Evolutionary conservation across 495 filamentous ascomycete species (phyloP).

Genomic region (Gamarada debralockiae): DNA sequence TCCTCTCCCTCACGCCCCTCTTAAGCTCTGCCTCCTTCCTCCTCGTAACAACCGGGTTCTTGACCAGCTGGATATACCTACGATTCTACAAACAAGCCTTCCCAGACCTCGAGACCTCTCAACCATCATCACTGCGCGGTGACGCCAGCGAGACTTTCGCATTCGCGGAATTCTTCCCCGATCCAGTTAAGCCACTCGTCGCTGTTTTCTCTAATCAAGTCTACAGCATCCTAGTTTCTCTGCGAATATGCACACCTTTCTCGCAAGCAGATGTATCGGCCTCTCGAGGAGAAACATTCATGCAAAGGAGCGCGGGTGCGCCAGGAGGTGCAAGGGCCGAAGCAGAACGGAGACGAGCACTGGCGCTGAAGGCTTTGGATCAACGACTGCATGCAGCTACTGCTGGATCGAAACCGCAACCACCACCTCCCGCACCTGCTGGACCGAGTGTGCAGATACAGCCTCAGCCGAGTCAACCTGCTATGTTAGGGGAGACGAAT

Average conservation of each 20-base stretch:
- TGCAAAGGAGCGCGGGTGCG: conserved; percentile 56
- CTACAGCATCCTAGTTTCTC: conserved; percentile 67
- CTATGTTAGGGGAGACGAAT: conserved; percentile 63
- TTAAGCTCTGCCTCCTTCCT: conserved; percentile 82
- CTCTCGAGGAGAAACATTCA: conserved; percentile 53
- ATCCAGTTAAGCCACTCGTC: conserved; percentile 74
- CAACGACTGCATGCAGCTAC: conserved; percentile 81
- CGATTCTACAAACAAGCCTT: conserved; percentile 83
- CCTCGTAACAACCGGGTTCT: conserved; percentile 75
- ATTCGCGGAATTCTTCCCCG: conserved; percentile 93
- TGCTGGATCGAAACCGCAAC: conserved; percentile 22
- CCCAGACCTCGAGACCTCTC: conserved; percentile 58
- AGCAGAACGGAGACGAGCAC: conserved; percentile 81
- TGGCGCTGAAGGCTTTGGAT: conserved; percentile 88
- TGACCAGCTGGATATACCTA: conserved; percentile 92
- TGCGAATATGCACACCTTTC: conserved; percentile 81
- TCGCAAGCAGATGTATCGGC: conserved; percentile 79
- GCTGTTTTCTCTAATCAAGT: conserved; percentile 67
- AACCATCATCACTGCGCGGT: conserved; percentile 63
- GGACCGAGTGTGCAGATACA: conserved; percentile 46
- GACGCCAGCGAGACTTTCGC: conserved; percentile 95
- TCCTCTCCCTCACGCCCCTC: conserved; percentile 72
- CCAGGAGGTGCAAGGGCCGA: conserved; percentile 79
- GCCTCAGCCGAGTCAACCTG: conserved; percentile 40
- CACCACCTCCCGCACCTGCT: conserved; percentile 33